Evolutionary conservation across 495 filamentous ascomycete genomes (phyloP).

Genomic region (Hypomontagnella submonticulosa): DNA sequence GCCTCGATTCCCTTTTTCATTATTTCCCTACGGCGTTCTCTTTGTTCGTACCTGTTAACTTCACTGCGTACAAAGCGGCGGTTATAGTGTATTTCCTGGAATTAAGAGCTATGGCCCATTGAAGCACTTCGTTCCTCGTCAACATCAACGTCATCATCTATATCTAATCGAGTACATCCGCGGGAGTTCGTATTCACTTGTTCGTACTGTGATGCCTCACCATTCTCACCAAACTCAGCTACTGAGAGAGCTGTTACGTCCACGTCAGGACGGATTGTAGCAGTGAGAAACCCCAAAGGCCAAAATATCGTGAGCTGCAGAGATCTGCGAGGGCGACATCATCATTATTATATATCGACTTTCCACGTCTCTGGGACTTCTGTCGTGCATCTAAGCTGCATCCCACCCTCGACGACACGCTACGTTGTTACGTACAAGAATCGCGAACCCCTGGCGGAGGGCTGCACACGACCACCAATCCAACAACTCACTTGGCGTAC

Average conservation of each 20-base stretch:
- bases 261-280: constrained; percentile 26
- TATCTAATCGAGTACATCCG: constrained; percentile 8
- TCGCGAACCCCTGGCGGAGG: constrained; percentile 47
- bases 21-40: constrained; percentile 3
- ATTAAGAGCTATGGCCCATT: constrained; percentile 12
- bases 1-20: constrained; percentile 11
- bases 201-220: constrained; percentile 46
- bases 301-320: constrained; percentile 21
- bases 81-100: neutral
- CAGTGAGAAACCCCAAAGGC: constrained; percentile 1
- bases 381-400: constrained; percentile 46
- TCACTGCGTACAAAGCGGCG: too few species aligned
- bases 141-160: constrained; percentile 11
- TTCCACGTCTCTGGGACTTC: constrained; percentile 46
- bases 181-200: constrained; percentile 20
- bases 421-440: constrained; percentile 44
- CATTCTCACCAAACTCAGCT: constrained; percentile 43
- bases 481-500: constrained; percentile 24
- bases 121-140: constrained; percentile 8
- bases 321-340: constrained; percentile 37
- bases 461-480: constrained; percentile 53
- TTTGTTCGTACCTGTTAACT: constrained; percentile 12
- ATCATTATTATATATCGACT: constrained; percentile 41
- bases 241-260: constrained; percentile 44
- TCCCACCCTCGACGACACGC: constrained; percentile 39